Conservation (phyloP, 1,284 basidiomycete genomes). For the Naganishia albida region DNA sequence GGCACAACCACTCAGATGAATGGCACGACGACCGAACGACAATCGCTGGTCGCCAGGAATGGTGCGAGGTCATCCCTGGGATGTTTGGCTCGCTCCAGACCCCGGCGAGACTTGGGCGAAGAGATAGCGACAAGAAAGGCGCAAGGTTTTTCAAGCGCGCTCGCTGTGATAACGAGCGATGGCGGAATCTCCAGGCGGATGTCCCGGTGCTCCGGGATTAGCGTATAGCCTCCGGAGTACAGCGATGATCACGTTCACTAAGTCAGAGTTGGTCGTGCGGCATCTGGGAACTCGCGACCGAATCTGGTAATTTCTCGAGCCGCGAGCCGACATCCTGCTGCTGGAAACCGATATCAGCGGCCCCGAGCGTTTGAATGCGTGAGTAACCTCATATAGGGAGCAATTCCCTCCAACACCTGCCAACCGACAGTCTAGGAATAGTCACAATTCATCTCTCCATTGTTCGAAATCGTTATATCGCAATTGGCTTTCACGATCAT, state of each 20-base stretch:
- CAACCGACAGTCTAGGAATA: too few species aligned
- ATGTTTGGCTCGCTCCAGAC: not conserved
- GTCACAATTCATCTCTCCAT: too few species aligned
- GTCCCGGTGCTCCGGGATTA: not conserved
- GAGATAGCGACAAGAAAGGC: slow-evolving; percentile 11
- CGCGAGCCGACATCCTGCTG: not conserved
- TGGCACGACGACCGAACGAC: not conserved
- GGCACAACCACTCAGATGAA: not conserved
- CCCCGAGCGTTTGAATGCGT: not conserved
- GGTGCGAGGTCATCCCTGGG: not conserved
- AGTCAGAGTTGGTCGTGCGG: too few species aligned
- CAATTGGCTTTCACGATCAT: too few species aligned
- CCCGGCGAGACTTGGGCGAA: slow-evolving; percentile 14
- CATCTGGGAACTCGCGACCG: not conserved
- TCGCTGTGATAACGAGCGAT: slow-evolving; percentile 1
- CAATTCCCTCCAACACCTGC: too few species aligned
- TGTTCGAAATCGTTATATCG: too few species aligned
- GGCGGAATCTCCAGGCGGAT: not conserved
- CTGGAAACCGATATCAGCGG: slow-evolving; percentile 8
- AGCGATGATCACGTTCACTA: too few species aligned
- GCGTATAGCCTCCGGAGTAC: too few species aligned
- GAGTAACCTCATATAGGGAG: too few species aligned
- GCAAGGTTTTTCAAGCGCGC: not conserved
- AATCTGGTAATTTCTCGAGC: not conserved
- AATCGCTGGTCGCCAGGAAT: not conserved